Evolutionary conservation across 768 basidiomycete species (phyloP), one percentile per base, ranked within the genome.

Genomic region (Tulasnella calospora): DNA sequence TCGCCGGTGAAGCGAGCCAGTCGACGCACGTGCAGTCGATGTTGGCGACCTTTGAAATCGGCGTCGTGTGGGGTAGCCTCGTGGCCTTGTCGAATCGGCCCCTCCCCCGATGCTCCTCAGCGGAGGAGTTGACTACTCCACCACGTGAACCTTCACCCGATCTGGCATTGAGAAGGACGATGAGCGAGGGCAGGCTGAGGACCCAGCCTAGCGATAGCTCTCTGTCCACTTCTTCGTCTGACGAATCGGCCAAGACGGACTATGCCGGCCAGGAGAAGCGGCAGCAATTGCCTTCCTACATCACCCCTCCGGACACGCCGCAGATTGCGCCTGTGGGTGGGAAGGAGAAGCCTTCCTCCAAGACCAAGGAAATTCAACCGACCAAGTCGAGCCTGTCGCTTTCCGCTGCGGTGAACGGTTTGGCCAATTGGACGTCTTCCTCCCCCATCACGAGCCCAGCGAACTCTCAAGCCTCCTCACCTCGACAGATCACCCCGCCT

Each of bases 1-100:
- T 94, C 44, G 83, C 84, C 19, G 88, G 89, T 17, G 91, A 90
- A 82, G 83, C 86, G 7, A 87, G 88, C 17, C 83, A 86, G 41
- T 80, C 80, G 6, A 35, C 46, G 17, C 82, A 87, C 12, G 87
- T 91, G 0, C 91, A 95, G 80, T 85, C 89, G 21, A 84, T 87
- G 1, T 86, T 94, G 21, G 92, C 92, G 0, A 89, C 90, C 3
- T 88, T 94, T 80, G 87, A 93, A 80, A 93, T 94, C 81, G 90
- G 89, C 23, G 83, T 92, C 0, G 84, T 92, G 2, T 95, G 94
- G 93, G 90, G 89, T 30, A 90, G 88, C 10, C 86, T 94, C 74
- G 89, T 94, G 36, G 91, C 92, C 30, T 82, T 94, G 40, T 87
- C 92, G 15, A 88, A 92, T 82, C 89, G 94, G n/a, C 78, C 81